Base-by-base conservation (phyloP, 2,329 filamentous ascomycete genomes). In the Colletotrichum euphorbiae region DNA sequence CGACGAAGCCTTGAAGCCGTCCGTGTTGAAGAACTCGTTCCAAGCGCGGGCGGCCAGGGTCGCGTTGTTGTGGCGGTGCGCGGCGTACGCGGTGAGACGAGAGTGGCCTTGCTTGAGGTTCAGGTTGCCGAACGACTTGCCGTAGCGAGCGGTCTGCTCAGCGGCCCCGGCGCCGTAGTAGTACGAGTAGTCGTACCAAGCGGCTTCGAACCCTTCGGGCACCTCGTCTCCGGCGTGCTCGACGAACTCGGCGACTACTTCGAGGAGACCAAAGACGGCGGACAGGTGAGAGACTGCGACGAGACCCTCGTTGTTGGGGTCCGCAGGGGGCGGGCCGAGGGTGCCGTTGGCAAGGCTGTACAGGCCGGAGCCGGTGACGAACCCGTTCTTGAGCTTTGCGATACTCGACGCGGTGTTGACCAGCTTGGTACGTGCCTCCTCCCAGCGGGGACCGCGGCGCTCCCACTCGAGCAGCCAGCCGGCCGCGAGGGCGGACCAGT, bases 381-480 rank as follows among this genome's bases (percentile, higher is more conserved):
- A 89, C 0, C 87, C 88, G 69, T 88, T 85, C 68, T 81, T 87
- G 4, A 90, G 79, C 11, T 79, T 78, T 0, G 82, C 84, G 57
- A 88, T 89, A 2, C 87, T 85, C 4, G 77, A 74, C 11, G 85
- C 78, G 0, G 83, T 84, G 28, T 79, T 77, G 7, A 78, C 79
- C 1, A 90, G 79, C 73, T 87, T 89, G 2, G 75, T 72, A 31
- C 78, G 80, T 1, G 86, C 82, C 71, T 87, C 83, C 60, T 86
- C 76, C 83, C 84, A 87, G 2, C 83, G 78, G 0, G 83, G 77
- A 0, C 86, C 85, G 2, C 83, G 83, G 0, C 87, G 81, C 72
- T 89, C 87, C 84, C 85, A 89, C 65, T 87, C 88, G 2, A 89
- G 81, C 0, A 90, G 79, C 84, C 87, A 90, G 0, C 82, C 82